Evolutionary conservation across 768 basidiomycete species (phyloP).

Genomic region (Serendipita sp.): DNA sequence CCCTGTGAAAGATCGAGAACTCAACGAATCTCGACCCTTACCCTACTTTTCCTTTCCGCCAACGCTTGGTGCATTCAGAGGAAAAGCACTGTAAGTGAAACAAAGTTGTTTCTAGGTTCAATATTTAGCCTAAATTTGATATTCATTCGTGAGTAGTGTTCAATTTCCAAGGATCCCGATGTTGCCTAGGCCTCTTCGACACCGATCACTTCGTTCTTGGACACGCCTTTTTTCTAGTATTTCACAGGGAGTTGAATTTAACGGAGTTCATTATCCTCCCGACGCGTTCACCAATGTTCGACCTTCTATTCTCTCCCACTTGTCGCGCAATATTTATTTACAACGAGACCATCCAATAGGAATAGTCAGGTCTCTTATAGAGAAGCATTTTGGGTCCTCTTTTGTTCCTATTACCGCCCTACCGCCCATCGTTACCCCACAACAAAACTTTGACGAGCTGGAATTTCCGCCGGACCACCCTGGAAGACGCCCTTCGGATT

Average conservation of each 20-base stretch:
- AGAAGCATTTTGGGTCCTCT: slow-evolving; percentile 55
- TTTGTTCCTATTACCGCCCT: slow-evolving; percentile 60
- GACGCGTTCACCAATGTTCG: slow-evolving; percentile 78
- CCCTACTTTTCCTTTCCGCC: too few relatives aligned
- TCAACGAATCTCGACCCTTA: too few relatives aligned
- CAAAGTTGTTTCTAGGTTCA: too few relatives aligned
- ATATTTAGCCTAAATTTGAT: too few relatives aligned
- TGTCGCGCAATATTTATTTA: slow-evolving; percentile 58
- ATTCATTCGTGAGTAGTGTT: too few relatives aligned
- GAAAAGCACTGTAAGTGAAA: too few relatives aligned
- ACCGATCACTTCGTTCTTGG: not conserved
- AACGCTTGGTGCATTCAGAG: too few relatives aligned
- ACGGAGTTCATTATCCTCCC: slow-evolving; percentile 34
- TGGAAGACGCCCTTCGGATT: slow-evolving; percentile 76
- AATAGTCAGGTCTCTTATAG: slow-evolving; percentile 70
- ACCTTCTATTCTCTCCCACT: slow-evolving; percentile 66
- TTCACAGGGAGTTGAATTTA: slow-evolving; percentile 10
- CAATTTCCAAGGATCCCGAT: too few relatives aligned
- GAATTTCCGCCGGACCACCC: slow-evolving; percentile 90
- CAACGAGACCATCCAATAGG: slow-evolving; percentile 68
- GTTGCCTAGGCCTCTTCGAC: not conserved
- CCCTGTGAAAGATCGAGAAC: too few relatives aligned
- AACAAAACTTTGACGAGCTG: slow-evolving; percentile 91
- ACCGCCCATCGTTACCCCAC: slow-evolving; percentile 78
- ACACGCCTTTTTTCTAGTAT: not conserved